Base-by-base conservation (phyloP, 805 yeast species). In the Millerozyma miso region DNA sequence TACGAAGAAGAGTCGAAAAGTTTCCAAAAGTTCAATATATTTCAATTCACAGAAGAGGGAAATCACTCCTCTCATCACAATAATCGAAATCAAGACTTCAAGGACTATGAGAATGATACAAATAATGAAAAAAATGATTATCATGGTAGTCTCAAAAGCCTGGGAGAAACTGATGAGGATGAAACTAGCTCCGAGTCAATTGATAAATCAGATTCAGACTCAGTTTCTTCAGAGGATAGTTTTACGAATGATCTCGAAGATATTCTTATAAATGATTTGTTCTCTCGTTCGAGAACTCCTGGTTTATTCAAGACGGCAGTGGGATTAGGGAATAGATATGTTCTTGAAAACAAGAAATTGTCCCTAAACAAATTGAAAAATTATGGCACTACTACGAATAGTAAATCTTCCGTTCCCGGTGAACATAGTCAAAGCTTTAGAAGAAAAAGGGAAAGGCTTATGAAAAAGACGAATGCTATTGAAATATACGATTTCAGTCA, bases 161-260 rank as follows among this genome's bases (percentile, higher is more conserved):
- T 15, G 18, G 33, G 18, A 26, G 33, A 37, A 7, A 12, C n/a
- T 6, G 31, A 29, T 2, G 44, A 40, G n/a, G 49, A 52, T 15
- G 51, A 51, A 31, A 52, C 44, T 10, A 57, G 58, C 13, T 39
- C 39, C 4, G 31, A 33, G 5, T 29, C 38, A 20, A 23, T 23
- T 23, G 47, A 40, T 26, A 40, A 33, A 3, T 33, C 16, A 14
- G 59, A 48, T 31, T 35, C 44, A 5, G 50, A 50, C 3, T 44
- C 55, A 1, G 39, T 46, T 6, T 54, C 69, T 12, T 74, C 81
- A 4, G 79, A 74, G 46, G 88, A 79, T 35, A 80, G 85, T 51
- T 75, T 81, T 46, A 70, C 79, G 3, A 79, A 83, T 50, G 88
- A 84, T 50, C 79, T 85, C 80, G 84, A 82, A 46, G 83, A 79